Percentiles rank a stretch among this genome's conserved stretches.
Conservation (phyloP, 495 filamentous ascomycete genomes). For the Penicillium fimorum region DNA sequence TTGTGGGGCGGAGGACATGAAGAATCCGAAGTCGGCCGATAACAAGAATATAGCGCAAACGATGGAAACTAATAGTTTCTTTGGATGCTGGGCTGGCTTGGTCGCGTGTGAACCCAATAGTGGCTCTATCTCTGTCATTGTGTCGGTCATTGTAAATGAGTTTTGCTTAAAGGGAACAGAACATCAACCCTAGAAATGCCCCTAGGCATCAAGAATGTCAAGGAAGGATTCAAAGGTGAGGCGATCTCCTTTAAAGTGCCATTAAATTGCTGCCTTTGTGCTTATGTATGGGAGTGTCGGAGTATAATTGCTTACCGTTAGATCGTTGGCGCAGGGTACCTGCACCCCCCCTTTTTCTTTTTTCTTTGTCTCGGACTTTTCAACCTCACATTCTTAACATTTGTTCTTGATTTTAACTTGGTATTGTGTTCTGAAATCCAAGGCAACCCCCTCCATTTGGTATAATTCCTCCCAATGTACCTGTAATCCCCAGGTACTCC, state of each 20-base stretch:
- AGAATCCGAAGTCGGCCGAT: slow-evolving; percentile 28
- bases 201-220: background rate
- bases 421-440: background rate
- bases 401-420: background rate
- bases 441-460: background rate
- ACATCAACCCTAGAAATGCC: background rate
- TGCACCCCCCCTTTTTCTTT: background rate
- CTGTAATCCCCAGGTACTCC: no score
- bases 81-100: slow-evolving; percentile 3
- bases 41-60: slow-evolving; percentile 21
- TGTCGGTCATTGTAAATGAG: background rate
- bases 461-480: background rate
- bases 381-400: no score
- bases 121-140: slow-evolving; percentile 1
- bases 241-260: background rate
- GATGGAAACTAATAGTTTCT: slow-evolving; percentile 21
- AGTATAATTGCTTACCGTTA: background rate
- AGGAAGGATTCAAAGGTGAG: background rate
- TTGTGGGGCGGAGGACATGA: slow-evolving; percentile 32
- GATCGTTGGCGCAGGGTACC: background rate
- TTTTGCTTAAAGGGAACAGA: background rate
- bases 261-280: background rate
- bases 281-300: background rate
- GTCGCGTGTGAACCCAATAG: background rate
- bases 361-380: background rate